Percentiles rank a stretch among this genome's conserved stretches.
Conservation (phyloP, 2,329 filamentous ascomycete genomes). For the Zymoseptoria pseudotritici region DNA sequence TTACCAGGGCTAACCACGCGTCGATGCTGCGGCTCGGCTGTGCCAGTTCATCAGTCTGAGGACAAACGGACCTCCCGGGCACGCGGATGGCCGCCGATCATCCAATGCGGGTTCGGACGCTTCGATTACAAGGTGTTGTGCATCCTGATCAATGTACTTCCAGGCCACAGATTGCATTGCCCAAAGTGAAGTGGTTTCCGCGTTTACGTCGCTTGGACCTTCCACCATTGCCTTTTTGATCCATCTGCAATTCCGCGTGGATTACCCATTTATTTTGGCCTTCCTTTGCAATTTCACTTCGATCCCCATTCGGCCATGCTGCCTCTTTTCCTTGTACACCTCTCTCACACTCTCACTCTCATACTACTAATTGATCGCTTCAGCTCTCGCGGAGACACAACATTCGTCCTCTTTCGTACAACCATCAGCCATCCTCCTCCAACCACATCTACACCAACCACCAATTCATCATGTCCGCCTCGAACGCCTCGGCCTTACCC, state of each 20-base stretch:
- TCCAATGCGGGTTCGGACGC: background rate
- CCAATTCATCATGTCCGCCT: background rate
- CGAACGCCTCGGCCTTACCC: background rate
- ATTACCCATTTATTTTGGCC: background rate
- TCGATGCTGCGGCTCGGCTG: background rate
- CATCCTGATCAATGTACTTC: background rate
- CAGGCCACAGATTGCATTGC: background rate
- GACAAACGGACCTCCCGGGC: background rate
- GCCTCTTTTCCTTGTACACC: background rate
- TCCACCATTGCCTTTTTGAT: background rate
- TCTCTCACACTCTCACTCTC: background rate
- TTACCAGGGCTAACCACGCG: background rate
- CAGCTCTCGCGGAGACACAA: background rate
- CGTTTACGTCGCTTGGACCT: background rate
- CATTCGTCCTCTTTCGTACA: background rate
- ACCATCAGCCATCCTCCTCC: background rate
- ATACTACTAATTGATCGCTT: background rate
- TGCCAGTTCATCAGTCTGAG: background rate
- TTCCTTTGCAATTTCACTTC: background rate
- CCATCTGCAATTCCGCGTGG: background rate
- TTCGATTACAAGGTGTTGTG: background rate
- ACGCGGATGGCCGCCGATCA: background rate
- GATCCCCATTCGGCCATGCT: background rate
- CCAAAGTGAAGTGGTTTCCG: background rate
- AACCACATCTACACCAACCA: background rate